Conservation (phyloP, 106 monocot species). For the Allium fistulosum region DNA sequence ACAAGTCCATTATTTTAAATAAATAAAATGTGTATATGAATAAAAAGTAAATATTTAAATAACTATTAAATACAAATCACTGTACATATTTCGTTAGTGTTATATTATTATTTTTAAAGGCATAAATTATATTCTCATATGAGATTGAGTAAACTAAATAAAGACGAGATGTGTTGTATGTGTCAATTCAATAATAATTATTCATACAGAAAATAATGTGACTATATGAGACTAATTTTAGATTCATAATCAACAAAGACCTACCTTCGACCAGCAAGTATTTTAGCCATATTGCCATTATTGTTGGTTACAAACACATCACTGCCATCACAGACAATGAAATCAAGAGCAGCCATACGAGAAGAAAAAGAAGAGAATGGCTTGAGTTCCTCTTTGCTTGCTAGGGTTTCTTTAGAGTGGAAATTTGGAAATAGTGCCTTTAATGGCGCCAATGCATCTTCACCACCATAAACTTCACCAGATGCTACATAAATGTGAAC, state of each 20-base stretch:
- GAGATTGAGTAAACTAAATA: too few relatives aligned
- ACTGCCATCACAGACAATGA: conserved; percentile 77
- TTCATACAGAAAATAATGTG: too few relatives aligned
- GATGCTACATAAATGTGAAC: conserved; percentile 79
- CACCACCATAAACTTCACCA: conserved; percentile 76
- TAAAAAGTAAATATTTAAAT: too few relatives aligned
- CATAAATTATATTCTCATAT: too few relatives aligned
- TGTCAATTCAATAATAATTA: too few relatives aligned
- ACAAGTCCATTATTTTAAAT: too few relatives aligned
- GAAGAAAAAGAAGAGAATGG: conserved; percentile 67
- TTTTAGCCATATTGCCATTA: conserved; percentile 84
- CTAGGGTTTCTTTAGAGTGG: conserved; percentile 68
- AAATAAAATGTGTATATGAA: too few relatives aligned
- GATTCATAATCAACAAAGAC: not conserved
- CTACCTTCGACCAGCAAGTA: conserved; percentile 75
- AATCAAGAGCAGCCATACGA: conserved; percentile 85
- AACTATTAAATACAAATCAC: too few relatives aligned
- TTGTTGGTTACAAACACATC: conserved; percentile 82
- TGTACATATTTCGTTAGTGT: too few relatives aligned
- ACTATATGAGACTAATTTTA: too few relatives aligned
- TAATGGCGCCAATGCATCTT: conserved; percentile 57
- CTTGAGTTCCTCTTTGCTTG: conserved; percentile 46
- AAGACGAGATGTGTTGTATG: too few relatives aligned
- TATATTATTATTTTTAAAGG: too few relatives aligned
- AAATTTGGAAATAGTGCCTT: conserved; percentile 73